Base-by-base conservation (phyloP, 2,329 filamentous ascomycete genomes). In the Diaporthe aspalathi region DNA sequence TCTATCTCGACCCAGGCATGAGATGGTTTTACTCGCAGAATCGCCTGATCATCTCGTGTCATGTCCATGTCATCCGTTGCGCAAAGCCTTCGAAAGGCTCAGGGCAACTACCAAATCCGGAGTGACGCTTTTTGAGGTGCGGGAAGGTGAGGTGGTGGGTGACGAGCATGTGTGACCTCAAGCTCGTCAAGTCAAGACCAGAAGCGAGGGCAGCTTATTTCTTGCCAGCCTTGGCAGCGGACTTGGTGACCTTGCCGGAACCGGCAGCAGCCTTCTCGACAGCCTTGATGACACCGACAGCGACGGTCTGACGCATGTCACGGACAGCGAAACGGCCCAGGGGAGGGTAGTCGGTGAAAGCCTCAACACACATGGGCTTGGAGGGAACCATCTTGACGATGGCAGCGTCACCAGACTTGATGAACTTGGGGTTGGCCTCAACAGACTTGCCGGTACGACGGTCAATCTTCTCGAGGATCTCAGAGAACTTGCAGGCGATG, bases 351-450 rank as follows among this genome's bases (percentile, higher is more conserved):
- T 98, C 94, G 82, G 95, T 98, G 94, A 98, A 99, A 81, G 96
- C 89, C 94, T 99, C 96, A 87, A 99, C 96, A 87, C 96, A 99
- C 96, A 99, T 99, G 85, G 96, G 96, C 95, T 99, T 99, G 90
- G 95, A 98, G 85, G 96, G 96, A 90, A 98, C 84, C 96, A 99
- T 98, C 94, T 98, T 98, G 90, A 99, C 96, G 89, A 99, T 99
- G 86, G 95, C 95, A 79, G 96, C 95, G 86, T 99, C 96, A 93
- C 96, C 96, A 82, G 95, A 98, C 94, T 99, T 99, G 94, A 99
- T 95, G 92, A 98, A 98, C 93, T 99, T 99, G 88, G 96, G 96
- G 83, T 83, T 84, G 85, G 89, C 83, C 88, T 99, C 96, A 83
- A 94, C 91, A 78, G 95, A 93, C 92, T 99, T 99, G 86, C 96